Conservation (phyloP, 75 land plant species). For the Cupressus sempervirens region DNA sequence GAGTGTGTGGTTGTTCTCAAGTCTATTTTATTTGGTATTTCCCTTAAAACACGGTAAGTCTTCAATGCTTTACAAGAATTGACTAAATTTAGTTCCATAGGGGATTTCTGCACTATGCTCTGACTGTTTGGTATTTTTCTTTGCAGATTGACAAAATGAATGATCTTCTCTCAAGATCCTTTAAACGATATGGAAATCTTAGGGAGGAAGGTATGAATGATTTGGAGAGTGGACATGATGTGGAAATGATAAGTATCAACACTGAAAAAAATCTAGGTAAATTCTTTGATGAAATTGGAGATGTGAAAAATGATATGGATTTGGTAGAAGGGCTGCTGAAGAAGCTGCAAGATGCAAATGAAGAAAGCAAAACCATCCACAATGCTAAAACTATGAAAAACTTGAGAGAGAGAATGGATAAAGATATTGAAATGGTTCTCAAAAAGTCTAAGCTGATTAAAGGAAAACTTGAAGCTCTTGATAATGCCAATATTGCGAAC, state of each 20-base stretch:
- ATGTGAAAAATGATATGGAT: conserved; percentile 69
- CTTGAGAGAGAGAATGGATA: conserved; percentile 55
- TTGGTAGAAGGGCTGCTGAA: conserved; percentile 39
- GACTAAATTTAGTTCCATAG: background rate
- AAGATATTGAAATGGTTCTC: conserved; percentile 48
- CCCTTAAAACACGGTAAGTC: background rate
- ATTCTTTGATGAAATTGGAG: conserved; percentile 77
- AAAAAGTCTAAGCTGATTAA: conserved; percentile 51
- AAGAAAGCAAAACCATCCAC: conserved; percentile 60
- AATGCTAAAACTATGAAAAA: conserved; percentile 58
- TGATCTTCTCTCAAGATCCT: conserved; percentile 62
- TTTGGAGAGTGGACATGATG: conserved; percentile 16
- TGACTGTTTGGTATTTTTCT: background rate
- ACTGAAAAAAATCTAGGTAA: conserved; percentile 37
- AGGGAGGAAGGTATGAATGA: conserved; percentile 56
- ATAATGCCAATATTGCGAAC: conserved; percentile 59
- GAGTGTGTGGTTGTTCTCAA: background rate
- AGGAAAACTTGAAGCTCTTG: conserved; percentile 61
- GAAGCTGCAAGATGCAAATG: conserved; percentile 50
- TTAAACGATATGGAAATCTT: conserved; percentile 52
- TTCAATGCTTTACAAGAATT: background rate
- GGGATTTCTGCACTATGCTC: background rate
- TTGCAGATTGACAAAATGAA: conserved; percentile 46
- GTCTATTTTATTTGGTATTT: background rate
- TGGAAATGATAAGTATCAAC: conserved; percentile 29